These are phyloP conservation scores for Cryptosporidium xiaoi DNA, from an alignment of 169 alveolate genomes.

Conservation along the genomic window DNA sequence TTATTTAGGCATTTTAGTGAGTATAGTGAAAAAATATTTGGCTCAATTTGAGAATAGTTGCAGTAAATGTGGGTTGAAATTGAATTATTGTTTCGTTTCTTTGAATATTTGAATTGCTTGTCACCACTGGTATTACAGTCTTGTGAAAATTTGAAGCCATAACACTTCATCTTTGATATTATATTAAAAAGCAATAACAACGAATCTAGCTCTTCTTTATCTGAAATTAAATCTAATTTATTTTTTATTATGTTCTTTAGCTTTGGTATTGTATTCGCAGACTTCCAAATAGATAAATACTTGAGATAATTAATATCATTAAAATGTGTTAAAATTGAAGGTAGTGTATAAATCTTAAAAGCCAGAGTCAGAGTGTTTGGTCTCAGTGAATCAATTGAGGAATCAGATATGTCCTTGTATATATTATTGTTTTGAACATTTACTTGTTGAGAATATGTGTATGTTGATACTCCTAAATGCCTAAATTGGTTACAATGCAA, in stretches of 20 bases:
- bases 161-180: conserved; percentile 41
- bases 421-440: conserved; percentile 10
- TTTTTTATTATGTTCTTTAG: background rate
- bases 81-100: no score
- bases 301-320: conserved; percentile 2
- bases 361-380: conserved; percentile 7
- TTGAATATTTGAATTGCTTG: background rate
- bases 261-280: conserved; percentile 22
- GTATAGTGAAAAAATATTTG: conserved; percentile 21
- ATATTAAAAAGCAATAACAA: conserved; percentile 9
- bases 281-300: conserved; percentile 10
- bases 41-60: conserved; percentile 6
- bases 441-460: conserved; percentile 10
- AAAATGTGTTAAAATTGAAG: conserved; percentile 26
- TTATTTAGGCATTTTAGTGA: conserved; percentile 20
- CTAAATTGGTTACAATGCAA: conserved; percentile 24
- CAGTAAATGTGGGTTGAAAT: background rate
- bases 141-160: conserved; percentile 25
- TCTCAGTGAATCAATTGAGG: background rate
- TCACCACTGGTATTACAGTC: background rate
- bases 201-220: conserved; percentile 8
- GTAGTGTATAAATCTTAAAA: conserved; percentile 33
- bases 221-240: background rate
- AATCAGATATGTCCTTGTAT: conserved; percentile 29
- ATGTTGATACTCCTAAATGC: conserved; percentile 39